A percentile compares a stretch with the other conserved stretches of the same genome.
These are phyloP conservation scores for Raddia guianensis DNA, from an alignment of 176 grass and related monocot genomes.

Conservation along the genomic window DNA sequence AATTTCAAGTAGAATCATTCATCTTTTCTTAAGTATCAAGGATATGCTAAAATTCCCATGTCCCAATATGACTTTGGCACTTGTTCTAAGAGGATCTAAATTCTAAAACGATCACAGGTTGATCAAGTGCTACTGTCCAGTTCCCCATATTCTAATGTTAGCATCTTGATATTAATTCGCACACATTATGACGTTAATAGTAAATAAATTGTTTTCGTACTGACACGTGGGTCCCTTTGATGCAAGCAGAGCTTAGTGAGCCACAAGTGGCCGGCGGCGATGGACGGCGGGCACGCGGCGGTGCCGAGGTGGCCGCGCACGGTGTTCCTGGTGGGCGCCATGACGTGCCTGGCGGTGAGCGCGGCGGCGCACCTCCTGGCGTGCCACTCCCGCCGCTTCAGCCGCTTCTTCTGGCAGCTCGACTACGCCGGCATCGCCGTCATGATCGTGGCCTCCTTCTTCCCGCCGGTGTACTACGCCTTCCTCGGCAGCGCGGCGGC, in stretches of 20 bases:
- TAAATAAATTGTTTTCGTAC: neutral
- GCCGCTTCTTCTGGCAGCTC: slow-evolving; percentile 76
- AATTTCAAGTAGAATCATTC: neutral
- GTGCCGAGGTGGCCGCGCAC: slow-evolving; percentile 77
- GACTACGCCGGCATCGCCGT: slow-evolving; percentile 95
- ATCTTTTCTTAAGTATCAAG: neutral
- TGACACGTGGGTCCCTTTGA: neutral
- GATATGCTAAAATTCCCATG: too few relatives aligned
- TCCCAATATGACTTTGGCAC: too few relatives aligned
- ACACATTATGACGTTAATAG: neutral
- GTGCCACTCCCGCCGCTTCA: slow-evolving; percentile 80
- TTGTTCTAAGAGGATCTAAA: too few relatives aligned
- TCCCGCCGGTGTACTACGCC: slow-evolving; percentile 87
- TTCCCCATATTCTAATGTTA: too few relatives aligned
- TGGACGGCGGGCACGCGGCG: slow-evolving; percentile 1
- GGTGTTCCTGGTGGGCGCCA: slow-evolving; percentile 79
- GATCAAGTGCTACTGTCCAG: too few relatives aligned
- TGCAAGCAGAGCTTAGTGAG: slow-evolving; percentile 22
- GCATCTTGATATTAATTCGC: neutral
- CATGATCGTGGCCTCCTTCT: slow-evolving; percentile 93
- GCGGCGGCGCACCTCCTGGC: slow-evolving; percentile 83
- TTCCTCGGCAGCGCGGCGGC: slow-evolving; percentile 60
- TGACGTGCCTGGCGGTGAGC: slow-evolving; percentile 83
- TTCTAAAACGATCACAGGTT: too few relatives aligned
- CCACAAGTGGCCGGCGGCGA: neutral